phyloP scores from a whole-genome alignment of 2,329 filamentous ascomycete genomes.

The Macrophomina pseudophaseolina region DNA sequence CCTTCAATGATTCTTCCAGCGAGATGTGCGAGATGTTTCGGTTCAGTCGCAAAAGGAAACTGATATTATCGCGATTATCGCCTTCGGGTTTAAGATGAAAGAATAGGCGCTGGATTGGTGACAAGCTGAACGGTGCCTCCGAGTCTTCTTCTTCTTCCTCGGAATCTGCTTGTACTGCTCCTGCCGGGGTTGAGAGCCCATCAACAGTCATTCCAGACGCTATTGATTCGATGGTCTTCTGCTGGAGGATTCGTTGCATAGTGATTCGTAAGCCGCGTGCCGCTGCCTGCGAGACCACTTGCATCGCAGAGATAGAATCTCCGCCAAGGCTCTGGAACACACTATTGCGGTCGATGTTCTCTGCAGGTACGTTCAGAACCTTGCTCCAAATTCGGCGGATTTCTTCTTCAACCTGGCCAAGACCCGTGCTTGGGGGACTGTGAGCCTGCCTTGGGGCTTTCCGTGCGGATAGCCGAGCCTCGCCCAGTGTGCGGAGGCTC shows the following conservation, averaged over 20 bases:
- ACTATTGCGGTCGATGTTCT: background rate
- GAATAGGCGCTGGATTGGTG: conserved; percentile 41
- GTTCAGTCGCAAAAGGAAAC: conserved; percentile 39
- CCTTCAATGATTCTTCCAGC: conserved; percentile 35
- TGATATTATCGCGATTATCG: conserved; percentile 43
- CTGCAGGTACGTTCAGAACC: background rate
- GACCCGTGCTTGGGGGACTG: conserved; percentile 36
- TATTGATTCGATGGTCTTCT: conserved; percentile 50
- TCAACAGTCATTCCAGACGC: conserved; percentile 32
- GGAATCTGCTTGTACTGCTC: conserved; percentile 28
- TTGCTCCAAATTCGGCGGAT: background rate
- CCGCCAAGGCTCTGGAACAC: conserved; percentile 8
- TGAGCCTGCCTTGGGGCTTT: background rate
- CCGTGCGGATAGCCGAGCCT: background rate
- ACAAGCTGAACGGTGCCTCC: conserved; percentile 38
- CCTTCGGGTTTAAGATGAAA: conserved; percentile 40
- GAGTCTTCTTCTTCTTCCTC: conserved; percentile 36
- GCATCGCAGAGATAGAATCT: conserved; percentile 49
- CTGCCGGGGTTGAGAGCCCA: background rate
- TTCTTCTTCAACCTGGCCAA: background rate
- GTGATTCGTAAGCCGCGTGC: conserved; percentile 52
- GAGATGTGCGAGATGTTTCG: conserved; percentile 34
- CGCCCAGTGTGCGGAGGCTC: background rate
- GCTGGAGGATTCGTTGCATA: conserved; percentile 55
- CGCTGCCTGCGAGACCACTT: conserved; percentile 54